These are phyloP conservation scores for Salix dunnii DNA, from an alignment of 345 rosid species.

Conservation along the genomic window DNA sequence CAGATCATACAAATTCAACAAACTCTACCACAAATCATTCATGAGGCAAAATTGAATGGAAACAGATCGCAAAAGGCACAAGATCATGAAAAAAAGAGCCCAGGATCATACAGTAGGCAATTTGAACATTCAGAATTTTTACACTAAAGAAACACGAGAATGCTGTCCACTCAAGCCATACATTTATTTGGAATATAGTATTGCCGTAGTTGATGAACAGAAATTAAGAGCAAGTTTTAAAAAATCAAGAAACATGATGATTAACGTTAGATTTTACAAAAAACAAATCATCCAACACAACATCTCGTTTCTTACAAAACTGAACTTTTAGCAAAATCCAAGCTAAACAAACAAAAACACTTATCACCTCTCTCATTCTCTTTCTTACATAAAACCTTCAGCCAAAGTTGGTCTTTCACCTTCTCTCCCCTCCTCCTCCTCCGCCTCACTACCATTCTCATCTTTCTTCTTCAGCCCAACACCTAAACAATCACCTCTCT, in stretches of 20 bases:
- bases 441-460: slow-evolving; percentile 1
- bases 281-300: neutral
- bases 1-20: neutral
- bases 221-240: neutral
- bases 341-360: neutral
- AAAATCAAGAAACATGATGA: neutral
- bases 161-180: neutral
- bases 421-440: slow-evolving; percentile 5
- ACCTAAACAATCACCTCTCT: slow-evolving; percentile 24
- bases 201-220: neutral
- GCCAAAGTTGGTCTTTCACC: slow-evolving; percentile 36
- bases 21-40: neutral
- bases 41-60: neutral
- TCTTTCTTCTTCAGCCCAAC: slow-evolving; percentile 27
- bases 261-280: neutral
- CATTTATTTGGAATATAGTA: neutral
- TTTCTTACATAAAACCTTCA: slow-evolving; percentile 34
- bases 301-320: neutral
- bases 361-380: too few relatives aligned
- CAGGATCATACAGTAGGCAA: neutral
- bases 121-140: neutral
- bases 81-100: neutral
- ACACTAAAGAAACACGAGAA: neutral
- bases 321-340: neutral
- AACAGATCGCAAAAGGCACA: neutral